A percentile compares a stretch with the other conserved stretches of the same genome.
phyloP scores from a whole-genome alignment of 2,329 filamentous ascomycete species.

The Raffaelea deltoideospora region DNA sequence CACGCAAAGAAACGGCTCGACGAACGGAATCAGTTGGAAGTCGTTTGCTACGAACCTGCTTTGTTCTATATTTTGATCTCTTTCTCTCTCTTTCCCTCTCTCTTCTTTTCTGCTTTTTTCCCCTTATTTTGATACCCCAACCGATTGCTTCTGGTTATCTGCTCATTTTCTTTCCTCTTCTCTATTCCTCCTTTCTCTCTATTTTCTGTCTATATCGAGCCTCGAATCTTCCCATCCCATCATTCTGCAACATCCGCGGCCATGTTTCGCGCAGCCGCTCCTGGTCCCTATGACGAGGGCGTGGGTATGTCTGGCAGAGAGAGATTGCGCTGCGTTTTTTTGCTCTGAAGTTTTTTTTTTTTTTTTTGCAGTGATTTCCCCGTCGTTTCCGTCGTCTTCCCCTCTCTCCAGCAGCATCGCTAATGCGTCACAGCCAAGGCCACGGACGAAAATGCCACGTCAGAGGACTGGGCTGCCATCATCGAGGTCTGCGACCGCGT shows the following conservation, averaged over 20 bases:
- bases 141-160: not conserved
- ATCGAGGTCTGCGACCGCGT: constrained; percentile 50
- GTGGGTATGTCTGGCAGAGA: constrained; percentile 44
- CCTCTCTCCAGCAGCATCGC: constrained; percentile 1
- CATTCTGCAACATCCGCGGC: constrained; percentile 5
- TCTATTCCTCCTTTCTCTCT: not conserved
- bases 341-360: not conserved
- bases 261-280: constrained; percentile 45
- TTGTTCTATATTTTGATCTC: not conserved
- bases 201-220: not conserved
- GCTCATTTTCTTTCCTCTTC: not conserved
- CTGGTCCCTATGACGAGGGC: constrained; percentile 42
- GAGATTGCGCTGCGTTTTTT: not conserved
- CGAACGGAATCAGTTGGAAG: too few relatives aligned
- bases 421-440: constrained; percentile 52
- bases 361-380: not conserved
- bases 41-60: too few relatives aligned
- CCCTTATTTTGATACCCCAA: not conserved
- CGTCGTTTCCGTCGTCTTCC: not conserved
- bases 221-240: not conserved
- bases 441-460: constrained; percentile 94
- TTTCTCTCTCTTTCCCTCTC: not conserved
- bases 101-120: not conserved
- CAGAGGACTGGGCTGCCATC: constrained; percentile 54
- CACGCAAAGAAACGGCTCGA: too few relatives aligned